A percentile compares a stretch with the other conserved stretches of the same genome.
Conservation (phyloP, 495 filamentous ascomycete species). For the Halenospora varia region DNA sequence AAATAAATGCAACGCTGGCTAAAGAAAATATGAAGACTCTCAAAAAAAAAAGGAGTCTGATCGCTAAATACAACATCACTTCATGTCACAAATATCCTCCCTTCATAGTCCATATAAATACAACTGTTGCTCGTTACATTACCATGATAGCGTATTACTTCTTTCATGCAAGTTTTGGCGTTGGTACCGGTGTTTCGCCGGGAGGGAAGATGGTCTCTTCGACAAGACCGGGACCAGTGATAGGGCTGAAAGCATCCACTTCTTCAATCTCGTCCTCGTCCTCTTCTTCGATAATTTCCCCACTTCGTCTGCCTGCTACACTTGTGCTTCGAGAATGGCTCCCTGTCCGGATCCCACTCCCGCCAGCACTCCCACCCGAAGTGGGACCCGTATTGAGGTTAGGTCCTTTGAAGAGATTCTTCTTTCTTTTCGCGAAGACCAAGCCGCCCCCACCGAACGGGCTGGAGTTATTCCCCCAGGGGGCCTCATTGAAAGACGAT, state of each 20-base stretch:
- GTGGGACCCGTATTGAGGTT: slow-evolving; percentile 55
- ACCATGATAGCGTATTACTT: background rate
- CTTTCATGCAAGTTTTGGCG: background rate
- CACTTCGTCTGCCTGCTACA: slow-evolving; percentile 49
- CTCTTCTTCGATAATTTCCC: slow-evolving; percentile 82
- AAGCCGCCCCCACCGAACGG: slow-evolving; percentile 47
- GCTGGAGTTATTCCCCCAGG: slow-evolving; percentile 30
- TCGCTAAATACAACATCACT: slow-evolving; percentile 20
- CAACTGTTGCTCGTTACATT: background rate
- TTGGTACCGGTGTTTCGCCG: slow-evolving; percentile 11
- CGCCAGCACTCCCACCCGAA: slow-evolving; percentile 24
- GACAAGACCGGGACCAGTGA: slow-evolving; percentile 16
- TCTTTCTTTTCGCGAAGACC: slow-evolving; percentile 87
- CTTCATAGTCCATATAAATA: slow-evolving; percentile 1
- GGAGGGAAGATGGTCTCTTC: slow-evolving; percentile 20
- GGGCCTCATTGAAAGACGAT: slow-evolving; percentile 49
- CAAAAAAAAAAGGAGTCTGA: slow-evolving; percentile 8
- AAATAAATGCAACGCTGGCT: slow-evolving; percentile 23
- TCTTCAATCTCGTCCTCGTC: slow-evolving; percentile 71
- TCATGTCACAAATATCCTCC: slow-evolving; percentile 13
- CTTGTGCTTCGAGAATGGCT: slow-evolving; percentile 50
- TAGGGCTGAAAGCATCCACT: slow-evolving; percentile 29
- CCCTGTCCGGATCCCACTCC: slow-evolving; percentile 32
- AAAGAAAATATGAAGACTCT: slow-evolving; percentile 19
- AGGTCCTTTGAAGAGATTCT: slow-evolving; percentile 86